Conservation (phyloP, 306 rosid species). For the Pyrus communis region DNA sequence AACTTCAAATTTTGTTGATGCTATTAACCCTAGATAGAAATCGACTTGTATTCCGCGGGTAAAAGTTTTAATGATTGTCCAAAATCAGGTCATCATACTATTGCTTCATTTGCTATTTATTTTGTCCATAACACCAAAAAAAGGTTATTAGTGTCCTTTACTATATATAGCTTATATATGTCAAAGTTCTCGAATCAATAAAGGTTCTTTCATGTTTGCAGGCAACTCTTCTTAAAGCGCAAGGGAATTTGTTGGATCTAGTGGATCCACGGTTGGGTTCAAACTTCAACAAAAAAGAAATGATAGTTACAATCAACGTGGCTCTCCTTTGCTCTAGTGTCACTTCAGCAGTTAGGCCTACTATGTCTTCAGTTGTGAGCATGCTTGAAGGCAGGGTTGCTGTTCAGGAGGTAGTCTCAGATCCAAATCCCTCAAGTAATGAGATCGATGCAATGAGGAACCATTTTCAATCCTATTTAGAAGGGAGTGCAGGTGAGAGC, state of each 20-base stretch:
- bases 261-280: conserved; percentile 37
- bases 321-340: conserved; percentile 32
- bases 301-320: conserved; percentile 19
- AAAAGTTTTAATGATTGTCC: background rate
- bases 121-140: no score
- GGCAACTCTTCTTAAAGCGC: conserved; percentile 25
- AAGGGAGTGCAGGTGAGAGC: background rate
- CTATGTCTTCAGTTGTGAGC: conserved; percentile 40
- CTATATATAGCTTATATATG: background rate
- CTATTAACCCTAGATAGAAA: background rate
- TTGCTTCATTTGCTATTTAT: no score
- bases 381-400: conserved; percentile 33
- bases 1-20: background rate
- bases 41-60: background rate
- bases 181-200: background rate
- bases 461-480: conserved; percentile 5
- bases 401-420: conserved; percentile 9
- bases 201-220: background rate
- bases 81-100: background rate
- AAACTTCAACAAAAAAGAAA: conserved; percentile 18
- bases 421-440: background rate
- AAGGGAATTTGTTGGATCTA: conserved; percentile 23
- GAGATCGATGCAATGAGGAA: conserved; percentile 18
- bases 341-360: conserved; percentile 25
- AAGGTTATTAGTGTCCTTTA: background rate